Base-by-base conservation (phyloP, 108 stramenopile species). In the Aureococcus anophagefferens region DNA sequence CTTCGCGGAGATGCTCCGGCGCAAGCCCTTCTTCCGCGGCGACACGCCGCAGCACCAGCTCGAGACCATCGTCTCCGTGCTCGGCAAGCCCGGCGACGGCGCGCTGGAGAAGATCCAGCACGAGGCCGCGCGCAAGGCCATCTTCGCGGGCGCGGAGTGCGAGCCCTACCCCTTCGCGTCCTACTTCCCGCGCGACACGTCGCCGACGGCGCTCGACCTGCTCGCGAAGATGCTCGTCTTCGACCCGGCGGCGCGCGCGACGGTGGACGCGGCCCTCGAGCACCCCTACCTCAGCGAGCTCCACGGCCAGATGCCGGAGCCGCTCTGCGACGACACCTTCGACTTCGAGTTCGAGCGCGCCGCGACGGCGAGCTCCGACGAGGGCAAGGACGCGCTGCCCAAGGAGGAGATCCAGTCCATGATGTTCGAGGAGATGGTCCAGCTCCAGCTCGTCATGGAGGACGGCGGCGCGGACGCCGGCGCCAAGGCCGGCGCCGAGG, bases 201-300 rank as follows among this genome's bases (percentile, higher is more conserved):
- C 33, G 17, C 64, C 33, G 15, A 65, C 64, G 7, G 85, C 85
- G 30, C 25, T 85, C 34, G 86, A 85, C 65, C 63, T 87, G 65
- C 64, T 87, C 30, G 59, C 76, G 33, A 74, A 76, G 31, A 83
- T 86, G 86, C 67, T 88, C 31, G 63, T 65, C 13, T 85, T 87
- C 67, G 71, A 82, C 59, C 87, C 86, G 16, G 46, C 68, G n/a
- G 31, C 63, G 18, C 75, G 87, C 33, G 80, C 84, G 51, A 72
- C 78, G 0, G 86, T 87, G 25, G 79, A 79, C 17, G 80, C 83
- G 69, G 85, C 86, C 15, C 68, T 88, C 33, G 83, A 75, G 59
- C 87, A 88, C 69, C 83, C 86, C 14, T 88, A 85, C 71, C 76
- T 88, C 25, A 65, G 30, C n/a, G 84, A 85, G 30, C 80, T 84